phyloP scores from a whole-genome alignment of 2,329 filamentous ascomycete genomes.

The Aurifilum marmelostoma region DNA sequence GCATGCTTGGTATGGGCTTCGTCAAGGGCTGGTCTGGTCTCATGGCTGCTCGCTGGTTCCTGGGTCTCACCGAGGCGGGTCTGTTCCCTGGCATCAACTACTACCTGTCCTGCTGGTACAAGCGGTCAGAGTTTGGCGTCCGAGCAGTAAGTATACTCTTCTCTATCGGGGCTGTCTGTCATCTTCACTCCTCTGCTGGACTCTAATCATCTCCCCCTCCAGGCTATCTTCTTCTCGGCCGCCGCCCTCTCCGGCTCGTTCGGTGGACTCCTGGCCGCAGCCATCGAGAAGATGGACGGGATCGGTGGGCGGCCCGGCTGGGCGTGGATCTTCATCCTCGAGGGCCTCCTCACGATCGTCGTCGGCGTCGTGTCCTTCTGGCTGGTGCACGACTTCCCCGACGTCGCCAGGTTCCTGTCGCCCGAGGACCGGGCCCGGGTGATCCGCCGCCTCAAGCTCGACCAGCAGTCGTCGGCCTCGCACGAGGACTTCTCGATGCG shows the following conservation, averaged over 20 bases:
- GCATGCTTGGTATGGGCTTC: slow-evolving; percentile 72
- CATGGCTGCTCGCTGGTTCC: slow-evolving; percentile 70
- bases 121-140: slow-evolving; percentile 73
- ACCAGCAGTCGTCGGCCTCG: slow-evolving; percentile 68
- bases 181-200: background rate
- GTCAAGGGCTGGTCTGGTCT: slow-evolving; percentile 65
- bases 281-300: slow-evolving; percentile 68
- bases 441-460: slow-evolving; percentile 65
- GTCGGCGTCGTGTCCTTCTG: slow-evolving; percentile 69
- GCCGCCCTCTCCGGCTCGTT: slow-evolving; percentile 77
- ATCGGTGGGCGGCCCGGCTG: slow-evolving; percentile 57
- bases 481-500: slow-evolving; percentile 72
- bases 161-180: no score
- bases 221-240: slow-evolving; percentile 78
- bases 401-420: slow-evolving; percentile 70
- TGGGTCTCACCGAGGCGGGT: slow-evolving; percentile 75
- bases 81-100: slow-evolving; percentile 71
- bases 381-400: slow-evolving; percentile 79
- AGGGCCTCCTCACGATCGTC: slow-evolving; percentile 69
- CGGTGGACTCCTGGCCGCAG: slow-evolving; percentile 70
- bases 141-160: slow-evolving; percentile 46
- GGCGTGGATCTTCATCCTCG: slow-evolving; percentile 67
- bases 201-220: background rate
- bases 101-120: slow-evolving; percentile 81
- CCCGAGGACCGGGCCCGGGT: slow-evolving; percentile 69